Evolutionary conservation across 208 protist species (phyloP), one percentile per base, ranked within the genome.

Genomic region (Crithidia acanthocephali): DNA sequence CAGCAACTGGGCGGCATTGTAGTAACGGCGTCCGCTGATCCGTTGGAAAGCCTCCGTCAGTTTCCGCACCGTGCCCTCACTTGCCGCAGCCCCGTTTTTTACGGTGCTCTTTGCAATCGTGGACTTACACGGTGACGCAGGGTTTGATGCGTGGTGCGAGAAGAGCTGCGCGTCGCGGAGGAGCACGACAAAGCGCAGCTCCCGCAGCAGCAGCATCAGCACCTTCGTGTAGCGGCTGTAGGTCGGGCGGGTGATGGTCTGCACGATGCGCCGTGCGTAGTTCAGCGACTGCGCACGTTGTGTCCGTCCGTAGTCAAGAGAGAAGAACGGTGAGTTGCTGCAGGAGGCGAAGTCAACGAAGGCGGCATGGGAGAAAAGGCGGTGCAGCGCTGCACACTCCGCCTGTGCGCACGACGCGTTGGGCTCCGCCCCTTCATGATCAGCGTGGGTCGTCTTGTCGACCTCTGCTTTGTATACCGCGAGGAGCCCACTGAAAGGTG

Each of bases 301-400:
- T 8, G 5, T 27, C 0, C 8, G 20, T 0, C 20, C 37, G 4
- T 2, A 6, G 35, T 35, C 35, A 10, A 8, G 13, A 2, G 11
- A 60, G 16, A 74, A 59, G 42, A 74, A 74, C 2, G 68, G 68
- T 4, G 68, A 74, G 37, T 74, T 74, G 37, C 33, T 61, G 59
- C 68, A 74, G 48, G 27, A 59, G 9, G 33, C 0, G 27, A 52
- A 74, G 18, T 74, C 68, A 4, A 67, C 7, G 10, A 28, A 8
- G 8, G 51, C 2, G 5, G 23, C 5, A 4, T 33, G 0, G 33
- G 10, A 32, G 23, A 52, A 20, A 1, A 69, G 18, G 9, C 28
- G 23, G 2, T 69, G 8, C 15, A 69, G 35, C 8, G 37, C 50
- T 22, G 4, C 11, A 18, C 35, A 25, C 37, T 69, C 64, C 22